Conservation (phyloP, 163 green algal species). For the Volvox carteri region DNA sequence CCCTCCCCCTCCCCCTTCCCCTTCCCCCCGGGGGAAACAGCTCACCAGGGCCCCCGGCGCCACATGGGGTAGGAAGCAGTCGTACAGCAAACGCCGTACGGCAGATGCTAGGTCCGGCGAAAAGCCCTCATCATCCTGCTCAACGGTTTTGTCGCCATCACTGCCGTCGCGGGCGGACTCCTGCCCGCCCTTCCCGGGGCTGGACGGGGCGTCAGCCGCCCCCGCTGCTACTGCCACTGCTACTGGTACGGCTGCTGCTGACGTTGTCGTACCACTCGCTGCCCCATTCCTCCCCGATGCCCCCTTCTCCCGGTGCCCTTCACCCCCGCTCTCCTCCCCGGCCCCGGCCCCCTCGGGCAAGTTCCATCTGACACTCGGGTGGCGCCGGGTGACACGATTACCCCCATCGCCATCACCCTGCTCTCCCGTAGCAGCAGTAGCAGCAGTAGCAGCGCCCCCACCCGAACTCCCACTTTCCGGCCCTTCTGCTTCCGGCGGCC, state of each 20-base stretch:
- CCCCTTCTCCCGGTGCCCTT: neutral
- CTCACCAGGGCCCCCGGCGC: conserved; percentile 23
- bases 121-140: neutral
- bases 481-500: too few species aligned
- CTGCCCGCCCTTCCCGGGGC: too few species aligned
- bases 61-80: conserved; percentile 4
- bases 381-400: neutral
- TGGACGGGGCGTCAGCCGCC: too few species aligned
- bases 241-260: too few species aligned
- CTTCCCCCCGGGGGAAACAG: neutral
- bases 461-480: too few species aligned
- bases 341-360: neutral
- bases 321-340: neutral
- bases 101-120: neutral
- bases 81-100: conserved; percentile 31
- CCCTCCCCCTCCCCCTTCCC: neutral
- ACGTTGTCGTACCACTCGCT: too few species aligned
- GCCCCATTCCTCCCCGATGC: neutral
- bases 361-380: neutral
- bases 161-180: neutral
- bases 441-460: neutral
- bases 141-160: neutral
- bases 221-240: too few species aligned
- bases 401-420: neutral
- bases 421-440: neutral